Evolutionary conservation across 176 grass and related monocot species (phyloP).

Genomic region (Urochloa ruziziensis): DNA sequence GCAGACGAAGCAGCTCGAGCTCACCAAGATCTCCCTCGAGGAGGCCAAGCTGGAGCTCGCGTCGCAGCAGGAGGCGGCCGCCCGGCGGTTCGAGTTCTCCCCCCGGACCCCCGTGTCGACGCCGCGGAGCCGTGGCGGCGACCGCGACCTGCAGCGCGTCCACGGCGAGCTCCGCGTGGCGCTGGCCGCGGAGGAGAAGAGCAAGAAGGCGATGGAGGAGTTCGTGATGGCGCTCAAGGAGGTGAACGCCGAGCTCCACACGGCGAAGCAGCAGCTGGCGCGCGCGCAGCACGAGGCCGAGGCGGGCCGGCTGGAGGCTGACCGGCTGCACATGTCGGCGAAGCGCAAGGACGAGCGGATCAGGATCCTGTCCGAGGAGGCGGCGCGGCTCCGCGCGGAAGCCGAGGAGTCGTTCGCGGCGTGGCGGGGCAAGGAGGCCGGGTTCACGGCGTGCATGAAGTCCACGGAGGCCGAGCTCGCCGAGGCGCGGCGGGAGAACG

Average conservation of each 20-base stretch:
- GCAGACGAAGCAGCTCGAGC: constrained; percentile 91
- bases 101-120: neutral
- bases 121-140: constrained; percentile 22
- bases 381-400: constrained; percentile 44
- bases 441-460: constrained; percentile 80
- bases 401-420: constrained; percentile 63
- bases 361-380: constrained; percentile 44
- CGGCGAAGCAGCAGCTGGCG: constrained; percentile 41
- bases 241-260: constrained; percentile 60
- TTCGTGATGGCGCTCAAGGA: constrained; percentile 76
- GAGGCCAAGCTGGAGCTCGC: constrained; percentile 60
- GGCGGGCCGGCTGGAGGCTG: constrained; percentile 48
- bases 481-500: constrained; percentile 46
- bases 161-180: constrained; percentile 47
- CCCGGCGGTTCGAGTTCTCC: constrained; percentile 25
- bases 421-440: constrained; percentile 65
- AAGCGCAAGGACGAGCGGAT: constrained; percentile 57
- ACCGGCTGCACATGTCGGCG: constrained; percentile 40
- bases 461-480: constrained; percentile 57
- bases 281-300: constrained; percentile 56
- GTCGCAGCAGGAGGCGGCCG: constrained; percentile 16
- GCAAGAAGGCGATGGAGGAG: constrained; percentile 84
- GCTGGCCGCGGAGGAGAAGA: constrained; percentile 71
- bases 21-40: constrained; percentile 82
- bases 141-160: constrained; percentile 35